Base-by-base conservation (phyloP, 805 yeast species). In the Myxozyma sirexii region DNA sequence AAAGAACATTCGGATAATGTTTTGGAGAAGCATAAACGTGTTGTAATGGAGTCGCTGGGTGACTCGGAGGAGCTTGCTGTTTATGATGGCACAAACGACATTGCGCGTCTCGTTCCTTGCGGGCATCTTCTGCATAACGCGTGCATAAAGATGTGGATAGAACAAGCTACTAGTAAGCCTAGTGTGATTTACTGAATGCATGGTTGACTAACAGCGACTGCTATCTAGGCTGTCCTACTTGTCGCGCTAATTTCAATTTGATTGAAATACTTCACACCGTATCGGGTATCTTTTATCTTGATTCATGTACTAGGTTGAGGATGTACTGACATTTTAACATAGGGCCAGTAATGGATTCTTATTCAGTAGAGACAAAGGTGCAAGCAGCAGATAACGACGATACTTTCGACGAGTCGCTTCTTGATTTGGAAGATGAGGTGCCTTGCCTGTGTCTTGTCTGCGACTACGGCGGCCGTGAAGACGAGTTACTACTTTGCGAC, bases 81-180 rank as follows among this genome's bases (percentile, higher is more conserved):
- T 57, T 62, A 54, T 52, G 48, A 65, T 5, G 62, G 68, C 5
- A 54, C 63, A 29, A 53, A 51, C 50, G 64, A 56, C 48, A 57
- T 63, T 37, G 70, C 67, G 64, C 41, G 65, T 66, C 66, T 62
- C 21, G 57, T 73, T 12, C 79, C 80, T 1, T 86, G 89, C 69
- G 70, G 72, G 37, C 89, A 85, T 69, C 68, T 67, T 55, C 85
- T 83, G 67, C 92, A 87, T 70, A 74, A 79, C 2, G 67, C 73
- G 15, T 87, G 92, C 66, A 77, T 86, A 38, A 65, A 76, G 37
- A 76, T 77, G 29, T 87, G 92, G 92, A 71, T 81, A 21, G 71
- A 75, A 39, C 77, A 80, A 41, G 82, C 86, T 24, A 82, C 81
- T 68, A 76, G 71, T 63, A 58, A 45, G 70, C 17, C 2, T 6